Percentiles rank a stretch among this genome's conserved stretches.
These are phyloP conservation scores for Dryadomyces sulphureus DNA, from an alignment of 2,329 filamentous ascomycete species.

Conservation along the genomic window DNA sequence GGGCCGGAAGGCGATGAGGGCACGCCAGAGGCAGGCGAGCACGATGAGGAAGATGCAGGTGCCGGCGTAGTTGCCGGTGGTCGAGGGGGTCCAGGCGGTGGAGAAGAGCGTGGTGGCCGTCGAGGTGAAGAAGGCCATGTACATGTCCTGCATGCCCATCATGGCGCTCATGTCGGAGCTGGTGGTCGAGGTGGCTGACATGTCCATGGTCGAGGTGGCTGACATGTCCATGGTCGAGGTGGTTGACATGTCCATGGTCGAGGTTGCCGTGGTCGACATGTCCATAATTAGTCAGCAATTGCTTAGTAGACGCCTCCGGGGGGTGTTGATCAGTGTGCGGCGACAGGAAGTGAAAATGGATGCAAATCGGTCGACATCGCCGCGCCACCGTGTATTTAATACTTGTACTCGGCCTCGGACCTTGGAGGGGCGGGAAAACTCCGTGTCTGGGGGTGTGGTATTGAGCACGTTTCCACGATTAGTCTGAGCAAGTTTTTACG, in stretches of 20 bases:
- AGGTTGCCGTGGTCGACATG: not conserved
- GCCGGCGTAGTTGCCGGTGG: conserved; percentile 60
- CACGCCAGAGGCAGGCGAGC: conserved; percentile 55
- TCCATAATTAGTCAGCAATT: not conserved
- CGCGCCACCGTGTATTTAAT: too few relatives aligned
- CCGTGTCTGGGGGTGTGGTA: too few relatives aligned
- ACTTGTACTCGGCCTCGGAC: too few relatives aligned
- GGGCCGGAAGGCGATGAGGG: conserved; percentile 56
- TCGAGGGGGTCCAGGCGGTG: conserved; percentile 55
- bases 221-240: not conserved
- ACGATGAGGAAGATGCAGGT: conserved; percentile 84
- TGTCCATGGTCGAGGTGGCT: not conserved
- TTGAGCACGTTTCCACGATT: not conserved
- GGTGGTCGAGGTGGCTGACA: not conserved
- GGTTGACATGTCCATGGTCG: not conserved
- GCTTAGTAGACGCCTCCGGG: not conserved
- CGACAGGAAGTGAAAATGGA: too few relatives aligned
- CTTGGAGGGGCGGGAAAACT: too few relatives aligned
- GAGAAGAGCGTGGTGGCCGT: conserved; percentile 40
- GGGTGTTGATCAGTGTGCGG: too few relatives aligned
- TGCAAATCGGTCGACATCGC: too few relatives aligned
- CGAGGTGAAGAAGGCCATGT: conserved; percentile 40
- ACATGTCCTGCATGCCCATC: conserved; percentile 6
- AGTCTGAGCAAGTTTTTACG: too few relatives aligned
- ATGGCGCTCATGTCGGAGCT: not conserved